phyloP scores from a whole-genome alignment of 1,284 basidiomycete species.

The Cutaneotrichosporon spelunceum region DNA sequence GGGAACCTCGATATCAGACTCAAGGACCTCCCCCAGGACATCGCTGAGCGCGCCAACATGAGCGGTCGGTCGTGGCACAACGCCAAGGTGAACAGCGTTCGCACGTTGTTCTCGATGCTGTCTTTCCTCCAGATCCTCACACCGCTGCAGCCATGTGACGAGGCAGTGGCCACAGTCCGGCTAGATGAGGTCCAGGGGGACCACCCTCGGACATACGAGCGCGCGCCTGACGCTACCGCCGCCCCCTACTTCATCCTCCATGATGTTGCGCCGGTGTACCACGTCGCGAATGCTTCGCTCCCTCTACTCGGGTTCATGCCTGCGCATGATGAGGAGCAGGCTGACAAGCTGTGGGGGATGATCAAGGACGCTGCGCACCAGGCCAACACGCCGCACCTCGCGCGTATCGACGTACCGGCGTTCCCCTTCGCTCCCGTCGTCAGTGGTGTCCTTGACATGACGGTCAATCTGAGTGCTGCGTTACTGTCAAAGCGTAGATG shows the following conservation, averaged over 20 bases:
- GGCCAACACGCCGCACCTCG: slow-evolving; percentile 8
- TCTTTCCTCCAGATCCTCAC: slow-evolving; percentile 34
- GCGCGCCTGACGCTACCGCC: slow-evolving; percentile 6
- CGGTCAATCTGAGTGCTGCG: slow-evolving; percentile 19
- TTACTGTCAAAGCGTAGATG: slow-evolving; percentile 31
- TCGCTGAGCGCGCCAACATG: slow-evolving; percentile 12
- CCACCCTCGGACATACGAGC: slow-evolving; percentile 14
- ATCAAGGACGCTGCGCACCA: slow-evolving; percentile 26
- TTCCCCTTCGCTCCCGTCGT: slow-evolving; percentile 25
- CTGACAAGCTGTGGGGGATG: slow-evolving; percentile 28
- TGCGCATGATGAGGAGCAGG: slow-evolving; percentile 22
- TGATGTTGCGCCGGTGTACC: slow-evolving; percentile 41
- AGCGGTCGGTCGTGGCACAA: slow-evolving; percentile 20
- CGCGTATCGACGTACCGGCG: slow-evolving; percentile 17
- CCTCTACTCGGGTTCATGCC: slow-evolving; percentile 34
- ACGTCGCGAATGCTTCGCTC: slow-evolving; percentile 27
- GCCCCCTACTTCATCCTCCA: slow-evolving; percentile 38
- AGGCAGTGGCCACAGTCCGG: slow-evolving; percentile 15
- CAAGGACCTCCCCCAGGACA: slow-evolving; percentile 16
- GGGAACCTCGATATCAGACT: slow-evolving; percentile 26
- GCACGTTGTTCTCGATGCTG: slow-evolving; percentile 29
- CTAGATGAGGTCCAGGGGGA: slow-evolving; percentile 3
- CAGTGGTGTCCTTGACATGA: slow-evolving; percentile 25
- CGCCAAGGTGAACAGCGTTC: slow-evolving; percentile 26
- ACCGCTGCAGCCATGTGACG: slow-evolving; percentile 25